Percentiles rank a stretch among this genome's conserved stretches.
Conservation (phyloP, 2,329 filamentous ascomycete genomes). For the Microascus cirrosus region DNA sequence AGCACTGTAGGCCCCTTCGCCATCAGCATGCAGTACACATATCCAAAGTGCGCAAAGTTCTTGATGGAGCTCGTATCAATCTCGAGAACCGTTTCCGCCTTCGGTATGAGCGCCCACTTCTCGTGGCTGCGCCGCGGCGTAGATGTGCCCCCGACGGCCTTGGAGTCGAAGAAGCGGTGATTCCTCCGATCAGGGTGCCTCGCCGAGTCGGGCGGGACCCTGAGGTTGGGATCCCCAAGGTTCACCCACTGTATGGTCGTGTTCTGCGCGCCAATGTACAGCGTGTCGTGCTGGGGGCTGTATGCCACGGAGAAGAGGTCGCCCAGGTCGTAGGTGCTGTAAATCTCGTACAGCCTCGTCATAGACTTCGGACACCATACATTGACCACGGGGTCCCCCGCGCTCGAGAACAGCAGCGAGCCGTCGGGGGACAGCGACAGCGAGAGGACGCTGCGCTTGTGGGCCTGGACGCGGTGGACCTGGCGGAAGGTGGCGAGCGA, state of each 20-base stretch:
- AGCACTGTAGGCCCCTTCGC: slow-evolving; percentile 57
- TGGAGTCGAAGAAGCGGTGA: slow-evolving; percentile 88
- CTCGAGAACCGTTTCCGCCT: slow-evolving; percentile 53
- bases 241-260: slow-evolving; percentile 91
- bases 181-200: slow-evolving; percentile 66
- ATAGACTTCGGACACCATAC: slow-evolving; percentile 79
- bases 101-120: slow-evolving; percentile 41
- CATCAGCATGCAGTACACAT: slow-evolving; percentile 92
- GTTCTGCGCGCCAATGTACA: slow-evolving; percentile 90
- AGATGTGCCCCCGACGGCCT: slow-evolving; percentile 68
- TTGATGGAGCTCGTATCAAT: slow-evolving; percentile 71
- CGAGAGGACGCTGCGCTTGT: slow-evolving; percentile 82
- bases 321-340: slow-evolving; percentile 86
- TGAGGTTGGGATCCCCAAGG: slow-evolving; percentile 50
- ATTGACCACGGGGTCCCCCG: slow-evolving; percentile 87
- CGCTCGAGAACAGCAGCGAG: slow-evolving; percentile 76
- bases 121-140: slow-evolving; percentile 62
- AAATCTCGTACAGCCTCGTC: slow-evolving; percentile 73
- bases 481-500: slow-evolving; percentile 80
- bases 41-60: slow-evolving; percentile 90
- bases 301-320: slow-evolving; percentile 95
- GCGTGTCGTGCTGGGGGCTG: slow-evolving; percentile 64
- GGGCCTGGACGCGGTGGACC: slow-evolving; percentile 68
- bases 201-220: slow-evolving; percentile 49
- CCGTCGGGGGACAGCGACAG: slow-evolving; percentile 69